Conservation (phyloP, 2,329 filamentous ascomycete genomes). For the Trichoderma gracile region DNA sequence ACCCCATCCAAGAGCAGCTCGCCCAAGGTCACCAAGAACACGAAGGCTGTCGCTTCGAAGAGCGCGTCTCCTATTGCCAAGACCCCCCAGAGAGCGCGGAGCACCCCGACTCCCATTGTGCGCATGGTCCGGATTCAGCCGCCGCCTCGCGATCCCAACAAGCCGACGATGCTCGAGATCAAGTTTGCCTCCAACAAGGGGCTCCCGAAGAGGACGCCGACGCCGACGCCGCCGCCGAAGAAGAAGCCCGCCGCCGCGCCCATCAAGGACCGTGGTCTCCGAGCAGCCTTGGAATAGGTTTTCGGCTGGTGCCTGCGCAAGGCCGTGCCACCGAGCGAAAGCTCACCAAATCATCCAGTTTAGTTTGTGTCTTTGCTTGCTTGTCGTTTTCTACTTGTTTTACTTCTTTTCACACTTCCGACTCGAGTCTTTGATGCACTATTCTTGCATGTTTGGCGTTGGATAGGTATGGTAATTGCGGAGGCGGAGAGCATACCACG, state of each 20-base stretch:
- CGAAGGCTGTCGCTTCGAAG: background rate
- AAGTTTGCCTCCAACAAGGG: slow-evolving; percentile 17
- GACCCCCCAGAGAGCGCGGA: background rate
- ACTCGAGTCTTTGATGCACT: slow-evolving; percentile 8
- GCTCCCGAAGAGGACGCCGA: background rate
- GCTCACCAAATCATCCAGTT: background rate
- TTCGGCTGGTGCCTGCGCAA: slow-evolving; percentile 26
- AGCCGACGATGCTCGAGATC: slow-evolving; percentile 7
- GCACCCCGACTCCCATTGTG: background rate
- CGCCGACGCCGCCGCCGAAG: background rate
- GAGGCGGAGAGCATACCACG: slow-evolving; percentile 7
- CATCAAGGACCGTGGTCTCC: slow-evolving; percentile 16
- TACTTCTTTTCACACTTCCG: background rate
- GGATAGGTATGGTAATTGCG: slow-evolving; percentile 27
- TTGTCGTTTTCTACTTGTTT: background rate
- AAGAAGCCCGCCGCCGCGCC: slow-evolving; percentile 2
- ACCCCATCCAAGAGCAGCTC: background rate
- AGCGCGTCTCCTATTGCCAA: background rate
- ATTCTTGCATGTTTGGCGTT: slow-evolving; percentile 31
- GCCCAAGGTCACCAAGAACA: background rate
- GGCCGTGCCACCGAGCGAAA: background rate
- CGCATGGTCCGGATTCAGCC: slow-evolving; percentile 2
- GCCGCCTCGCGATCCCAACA: slow-evolving; percentile 12
- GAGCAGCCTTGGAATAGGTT: slow-evolving; percentile 28
- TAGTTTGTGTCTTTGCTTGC: background rate